Conservation (phyloP, 192 early-diverging fungal species). For the Linnemannia hyalina region DNA sequence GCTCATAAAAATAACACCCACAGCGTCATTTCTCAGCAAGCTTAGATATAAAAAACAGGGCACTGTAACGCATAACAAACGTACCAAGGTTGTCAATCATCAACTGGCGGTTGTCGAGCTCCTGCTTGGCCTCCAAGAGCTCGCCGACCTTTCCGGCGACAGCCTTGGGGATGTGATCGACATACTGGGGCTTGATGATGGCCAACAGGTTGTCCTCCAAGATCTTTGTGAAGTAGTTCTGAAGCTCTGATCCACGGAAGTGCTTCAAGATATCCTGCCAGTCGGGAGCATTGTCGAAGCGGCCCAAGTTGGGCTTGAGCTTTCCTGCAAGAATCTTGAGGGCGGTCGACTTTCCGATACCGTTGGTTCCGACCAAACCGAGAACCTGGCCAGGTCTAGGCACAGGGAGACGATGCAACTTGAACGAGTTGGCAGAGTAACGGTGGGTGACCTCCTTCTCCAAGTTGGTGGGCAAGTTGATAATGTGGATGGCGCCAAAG, state of each 20-base stretch:
- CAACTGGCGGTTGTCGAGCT: constrained; percentile 78
- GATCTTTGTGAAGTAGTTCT: constrained; percentile 99
- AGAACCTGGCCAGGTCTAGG: constrained; percentile 97
- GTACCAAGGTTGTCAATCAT: constrained; percentile 80
- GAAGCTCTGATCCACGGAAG: constrained; percentile 97
- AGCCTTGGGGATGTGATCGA: constrained; percentile 88
- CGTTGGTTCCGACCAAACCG: constrained; percentile 98
- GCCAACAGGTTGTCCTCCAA: constrained; percentile 96
- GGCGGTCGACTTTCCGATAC: constrained; percentile 95
- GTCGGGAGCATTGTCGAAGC: constrained; percentile 87
- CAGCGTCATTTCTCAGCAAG: not conserved
- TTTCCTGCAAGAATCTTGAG: constrained; percentile 94
- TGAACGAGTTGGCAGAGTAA: constrained; percentile 97
- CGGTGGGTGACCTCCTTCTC: constrained; percentile 96
- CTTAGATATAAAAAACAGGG: not conserved
- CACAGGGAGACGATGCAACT: constrained; percentile 95
- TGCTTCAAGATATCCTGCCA: constrained; percentile 97
- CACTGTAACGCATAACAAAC: constrained; percentile 1
- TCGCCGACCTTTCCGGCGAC: constrained; percentile 84
- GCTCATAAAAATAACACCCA: not conserved
- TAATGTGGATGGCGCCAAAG: constrained; percentile 94
- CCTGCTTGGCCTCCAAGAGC: constrained; percentile 78
- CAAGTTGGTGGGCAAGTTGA: constrained; percentile 97
- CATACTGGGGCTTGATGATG: constrained; percentile 97
- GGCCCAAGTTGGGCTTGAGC: constrained; percentile 96